phyloP scores from a whole-genome alignment of 78 protist genomes.

The Chrysochromulina tobinii region DNA sequence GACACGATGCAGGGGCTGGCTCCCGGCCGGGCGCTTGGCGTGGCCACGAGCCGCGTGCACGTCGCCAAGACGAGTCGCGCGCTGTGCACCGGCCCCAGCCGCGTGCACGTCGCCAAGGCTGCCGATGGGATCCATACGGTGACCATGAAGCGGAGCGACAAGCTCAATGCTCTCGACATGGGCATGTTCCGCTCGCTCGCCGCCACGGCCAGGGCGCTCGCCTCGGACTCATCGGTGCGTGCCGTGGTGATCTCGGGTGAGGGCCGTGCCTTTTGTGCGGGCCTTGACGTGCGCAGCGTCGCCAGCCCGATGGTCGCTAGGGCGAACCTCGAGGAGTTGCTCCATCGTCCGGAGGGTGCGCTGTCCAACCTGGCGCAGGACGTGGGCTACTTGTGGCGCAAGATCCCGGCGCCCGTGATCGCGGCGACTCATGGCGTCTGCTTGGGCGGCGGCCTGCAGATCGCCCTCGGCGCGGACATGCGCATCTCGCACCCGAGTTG shows the following conservation, averaged over 20 bases:
- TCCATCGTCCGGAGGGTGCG: background rate
- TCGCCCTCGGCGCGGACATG: constrained; percentile 32
- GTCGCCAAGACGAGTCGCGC: background rate
- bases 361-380: background rate
- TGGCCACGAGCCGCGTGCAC: background rate
- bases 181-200: constrained; percentile 21
- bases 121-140: background rate
- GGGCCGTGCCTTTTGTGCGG: constrained; percentile 45
- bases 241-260: constrained; percentile 24
- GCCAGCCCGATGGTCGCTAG: background rate
- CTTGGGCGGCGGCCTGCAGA: constrained; percentile 41
- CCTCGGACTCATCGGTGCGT: background rate
- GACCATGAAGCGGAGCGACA: constrained; percentile 7
- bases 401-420: constrained; percentile 25
- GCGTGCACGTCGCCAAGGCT: background rate
- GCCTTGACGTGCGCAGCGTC: constrained; percentile 25
- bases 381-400: constrained; percentile 24
- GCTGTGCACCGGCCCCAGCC: background rate
- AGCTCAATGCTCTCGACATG: constrained; percentile 33
- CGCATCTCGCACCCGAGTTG: background rate
- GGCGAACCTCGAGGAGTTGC: background rate
- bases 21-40: no score
- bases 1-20: no score
- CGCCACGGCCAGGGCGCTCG: background rate
- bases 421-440: constrained; percentile 26